phyloP scores from a whole-genome alignment of 2,329 filamentous ascomycete genomes.

The Trichoderma asperellum region DNA sequence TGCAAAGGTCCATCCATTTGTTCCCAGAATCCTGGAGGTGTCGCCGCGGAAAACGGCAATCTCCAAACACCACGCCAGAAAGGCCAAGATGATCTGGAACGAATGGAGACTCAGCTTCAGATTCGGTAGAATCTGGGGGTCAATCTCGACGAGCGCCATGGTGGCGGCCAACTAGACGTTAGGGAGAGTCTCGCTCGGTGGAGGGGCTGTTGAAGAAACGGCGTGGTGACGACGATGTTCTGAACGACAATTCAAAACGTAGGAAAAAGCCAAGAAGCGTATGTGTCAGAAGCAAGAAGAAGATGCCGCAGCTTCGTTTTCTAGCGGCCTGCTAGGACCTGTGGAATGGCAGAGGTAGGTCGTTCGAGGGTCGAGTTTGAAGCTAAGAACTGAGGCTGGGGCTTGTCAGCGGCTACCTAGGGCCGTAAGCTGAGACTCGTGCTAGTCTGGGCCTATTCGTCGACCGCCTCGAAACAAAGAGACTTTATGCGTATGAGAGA shows the following conservation, averaged over 20 bases:
- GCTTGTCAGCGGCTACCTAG: slow-evolving; percentile 7
- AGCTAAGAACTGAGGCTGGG: slow-evolving; percentile 28
- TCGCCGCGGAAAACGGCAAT: slow-evolving; percentile 61
- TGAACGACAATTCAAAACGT: not conserved
- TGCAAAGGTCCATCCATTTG: slow-evolving; percentile 66
- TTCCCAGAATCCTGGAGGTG: slow-evolving; percentile 55
- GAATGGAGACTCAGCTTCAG: slow-evolving; percentile 63
- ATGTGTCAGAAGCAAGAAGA: not conserved
- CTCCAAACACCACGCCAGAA: slow-evolving; percentile 62
- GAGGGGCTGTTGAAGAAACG: not conserved
- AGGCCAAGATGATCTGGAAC: slow-evolving; percentile 57
- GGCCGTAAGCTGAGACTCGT: slow-evolving; percentile 9
- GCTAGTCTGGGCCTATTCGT: not conserved
- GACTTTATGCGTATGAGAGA: not conserved
- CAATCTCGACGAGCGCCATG: slow-evolving; percentile 56
- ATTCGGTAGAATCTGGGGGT: slow-evolving; percentile 58
- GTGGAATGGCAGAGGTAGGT: slow-evolving; percentile 10
- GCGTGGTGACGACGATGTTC: not conserved
- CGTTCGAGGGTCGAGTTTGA: slow-evolving; percentile 27
- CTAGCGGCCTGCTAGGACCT: not conserved
- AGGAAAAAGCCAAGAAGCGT: not conserved
- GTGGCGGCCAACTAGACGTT: slow-evolving; percentile 29
- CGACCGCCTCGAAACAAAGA: not conserved
- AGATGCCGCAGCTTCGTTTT: not conserved
- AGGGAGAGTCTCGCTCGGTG: not conserved